Evolutionary conservation across 2,329 filamentous ascomycete genomes (phyloP).

Genomic region (Fusarium ambrosium): DNA sequence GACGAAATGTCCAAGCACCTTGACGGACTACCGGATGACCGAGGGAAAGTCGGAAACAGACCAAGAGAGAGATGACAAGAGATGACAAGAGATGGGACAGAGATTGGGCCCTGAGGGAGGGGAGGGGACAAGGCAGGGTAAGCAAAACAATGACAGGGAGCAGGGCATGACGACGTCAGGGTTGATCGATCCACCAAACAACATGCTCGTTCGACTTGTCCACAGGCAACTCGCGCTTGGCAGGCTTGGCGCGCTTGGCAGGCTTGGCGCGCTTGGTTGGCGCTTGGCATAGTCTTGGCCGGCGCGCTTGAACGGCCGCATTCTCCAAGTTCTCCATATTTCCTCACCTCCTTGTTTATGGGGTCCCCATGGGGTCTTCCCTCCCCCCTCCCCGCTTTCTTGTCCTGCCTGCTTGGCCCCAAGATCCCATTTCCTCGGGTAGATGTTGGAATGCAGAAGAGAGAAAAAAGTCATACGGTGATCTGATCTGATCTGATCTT

Average conservation of each 20-base stretch:
- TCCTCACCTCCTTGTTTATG: not conserved
- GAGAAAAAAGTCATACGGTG: slow-evolving; percentile 14
- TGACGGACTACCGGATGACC: slow-evolving; percentile 8
- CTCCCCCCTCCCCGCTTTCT: not conserved
- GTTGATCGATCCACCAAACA: slow-evolving; percentile 15
- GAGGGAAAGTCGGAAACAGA: not conserved
- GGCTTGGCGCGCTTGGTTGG: slow-evolving; percentile 21
- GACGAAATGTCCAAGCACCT: not conserved
- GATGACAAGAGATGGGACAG: slow-evolving; percentile 10
- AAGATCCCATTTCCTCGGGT: not conserved
- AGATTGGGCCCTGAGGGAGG: not conserved
- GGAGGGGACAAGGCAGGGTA: not conserved
- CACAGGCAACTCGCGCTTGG: slow-evolving; percentile 15
- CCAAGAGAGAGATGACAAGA: not conserved
- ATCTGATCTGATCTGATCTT: slow-evolving; percentile 31
- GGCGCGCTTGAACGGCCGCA: slow-evolving; percentile 24
- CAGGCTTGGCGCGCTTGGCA: slow-evolving; percentile 20
- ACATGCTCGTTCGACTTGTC: slow-evolving; percentile 19
- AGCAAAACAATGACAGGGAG: not conserved
- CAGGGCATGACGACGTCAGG: slow-evolving; percentile 12
- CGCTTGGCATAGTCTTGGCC: slow-evolving; percentile 26
- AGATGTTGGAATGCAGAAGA: slow-evolving; percentile 1
- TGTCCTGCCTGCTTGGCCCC: not conserved
- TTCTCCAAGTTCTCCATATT: slow-evolving; percentile 27
- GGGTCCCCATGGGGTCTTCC: slow-evolving; percentile 29